A percentile compares a stretch with the other conserved stretches of the same genome.
Conservation (phyloP, 106 monocot species). For the Vanilla planifolia region DNA sequence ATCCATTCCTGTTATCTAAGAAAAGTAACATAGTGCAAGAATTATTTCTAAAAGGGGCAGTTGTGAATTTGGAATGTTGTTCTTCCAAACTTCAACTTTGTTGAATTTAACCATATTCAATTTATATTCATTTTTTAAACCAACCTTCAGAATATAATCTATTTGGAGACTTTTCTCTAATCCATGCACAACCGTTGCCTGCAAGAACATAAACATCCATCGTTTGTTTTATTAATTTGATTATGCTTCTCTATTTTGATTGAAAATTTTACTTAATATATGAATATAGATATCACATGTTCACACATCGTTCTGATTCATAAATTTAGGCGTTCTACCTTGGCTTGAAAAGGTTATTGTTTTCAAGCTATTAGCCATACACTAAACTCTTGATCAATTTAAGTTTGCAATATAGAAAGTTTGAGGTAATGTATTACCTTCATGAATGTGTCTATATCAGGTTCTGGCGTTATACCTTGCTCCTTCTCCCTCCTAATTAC, state of each 20-base stretch:
- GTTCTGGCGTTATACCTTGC: not conserved
- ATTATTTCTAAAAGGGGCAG: not conserved
- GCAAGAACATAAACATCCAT: not conserved
- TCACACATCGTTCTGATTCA: not conserved
- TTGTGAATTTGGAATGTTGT: not conserved
- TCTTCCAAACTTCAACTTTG: too few relatives aligned
- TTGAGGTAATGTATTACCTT: constrained; percentile 2
- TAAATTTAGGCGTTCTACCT: not conserved
- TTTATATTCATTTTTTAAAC: too few relatives aligned
- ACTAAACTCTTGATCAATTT: not conserved
- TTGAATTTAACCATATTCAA: too few relatives aligned
- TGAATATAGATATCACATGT: not conserved
- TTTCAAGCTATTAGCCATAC: not conserved
- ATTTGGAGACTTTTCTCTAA: not conserved
- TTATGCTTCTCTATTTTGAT: not conserved
- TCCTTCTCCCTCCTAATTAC: constrained; percentile 7
- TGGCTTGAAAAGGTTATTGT: not conserved
- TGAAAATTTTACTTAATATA: not conserved
- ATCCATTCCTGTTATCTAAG: constrained; percentile 16
- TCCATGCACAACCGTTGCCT: constrained; percentile 2
- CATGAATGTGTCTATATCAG: constrained; percentile 9
- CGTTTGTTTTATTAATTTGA: not conserved
- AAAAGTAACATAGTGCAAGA: not conserved
- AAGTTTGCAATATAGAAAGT: not conserved
- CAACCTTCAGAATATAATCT: constrained; percentile 3